Evolutionary conservation across 2,329 filamentous ascomycete species (phyloP).

Genomic region (Epichloe brachyelytri): DNA sequence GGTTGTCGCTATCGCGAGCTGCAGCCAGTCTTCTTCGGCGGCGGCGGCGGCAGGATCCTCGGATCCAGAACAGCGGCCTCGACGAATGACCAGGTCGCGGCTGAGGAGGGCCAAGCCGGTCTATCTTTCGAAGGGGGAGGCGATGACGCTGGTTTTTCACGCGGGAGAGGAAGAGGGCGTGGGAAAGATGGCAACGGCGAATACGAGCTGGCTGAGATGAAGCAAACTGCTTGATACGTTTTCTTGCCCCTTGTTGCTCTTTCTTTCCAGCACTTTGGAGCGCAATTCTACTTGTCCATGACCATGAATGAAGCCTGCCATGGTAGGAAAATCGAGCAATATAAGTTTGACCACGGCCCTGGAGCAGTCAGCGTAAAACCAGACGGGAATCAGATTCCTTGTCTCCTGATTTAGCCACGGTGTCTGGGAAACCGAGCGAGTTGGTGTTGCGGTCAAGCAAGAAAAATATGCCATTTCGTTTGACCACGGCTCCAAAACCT

Average conservation of each 20-base stretch:
- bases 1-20: conserved; percentile 84
- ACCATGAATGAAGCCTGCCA: too few species aligned
- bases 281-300: not conserved
- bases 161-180: conserved; percentile 25
- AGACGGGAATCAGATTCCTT: too few species aligned
- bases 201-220: conserved; percentile 53
- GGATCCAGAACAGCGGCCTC: conserved; percentile 8
- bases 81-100: conserved; percentile 12
- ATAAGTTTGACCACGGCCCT: too few species aligned
- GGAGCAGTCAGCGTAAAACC: too few species aligned
- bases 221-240: conserved; percentile 11
- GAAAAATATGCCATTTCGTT: too few species aligned
- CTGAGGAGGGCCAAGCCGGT: conserved; percentile 11
- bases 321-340: too few species aligned
- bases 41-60: conserved; percentile 43
- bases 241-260: not conserved
- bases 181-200: conserved; percentile 42
- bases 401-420: too few species aligned
- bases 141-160: not conserved
- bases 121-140: conserved; percentile 28
- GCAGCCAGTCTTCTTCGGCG: conserved; percentile 76
- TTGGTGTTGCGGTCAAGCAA: too few species aligned
- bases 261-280: not conserved
- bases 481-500: too few species aligned
- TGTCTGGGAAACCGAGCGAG: too few species aligned